These are phyloP conservation scores for Pogostemon cablin DNA, from an alignment of 257 asterid species.

Conservation along the genomic window DNA sequence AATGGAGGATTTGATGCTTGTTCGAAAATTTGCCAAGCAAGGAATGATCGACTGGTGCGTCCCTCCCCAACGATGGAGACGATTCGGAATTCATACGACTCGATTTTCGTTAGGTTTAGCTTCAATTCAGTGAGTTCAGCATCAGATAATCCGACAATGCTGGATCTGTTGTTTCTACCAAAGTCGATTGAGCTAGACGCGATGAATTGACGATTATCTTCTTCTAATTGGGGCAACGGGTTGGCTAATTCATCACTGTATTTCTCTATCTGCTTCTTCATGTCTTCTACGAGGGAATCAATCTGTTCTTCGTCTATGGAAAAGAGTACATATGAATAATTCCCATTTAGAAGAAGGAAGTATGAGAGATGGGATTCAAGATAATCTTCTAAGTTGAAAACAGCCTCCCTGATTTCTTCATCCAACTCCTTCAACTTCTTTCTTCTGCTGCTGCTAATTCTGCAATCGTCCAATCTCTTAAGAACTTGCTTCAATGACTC, in stretches of 20 bases:
- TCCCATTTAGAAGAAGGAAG: no score
- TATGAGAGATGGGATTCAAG: neutral
- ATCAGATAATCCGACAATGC: no score
- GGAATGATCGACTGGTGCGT: neutral
- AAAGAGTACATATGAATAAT: neutral
- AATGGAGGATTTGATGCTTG: neutral
- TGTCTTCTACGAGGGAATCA: neutral
- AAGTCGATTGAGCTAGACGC: no score
- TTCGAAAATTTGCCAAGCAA: neutral
- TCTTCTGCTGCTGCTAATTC: neutral
- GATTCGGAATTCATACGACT: no score
- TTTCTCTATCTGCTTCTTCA: constrained; percentile 4
- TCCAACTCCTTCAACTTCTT: neutral
- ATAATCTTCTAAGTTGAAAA: neutral
- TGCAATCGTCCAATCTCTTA: no score
- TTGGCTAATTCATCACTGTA: constrained; percentile 2
- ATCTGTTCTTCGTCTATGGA: neutral
- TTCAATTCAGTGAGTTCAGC: no score
- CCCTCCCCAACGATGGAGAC: neutral
- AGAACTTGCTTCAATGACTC: no score
- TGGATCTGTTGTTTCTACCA: no score
- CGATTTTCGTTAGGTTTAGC: no score
- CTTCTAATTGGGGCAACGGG: neutral
- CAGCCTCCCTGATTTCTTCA: neutral
- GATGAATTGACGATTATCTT: neutral